These are phyloP conservation scores for Solanum chacoense DNA, from an alignment of 305 asterid genomes.

Conservation along the genomic window DNA sequence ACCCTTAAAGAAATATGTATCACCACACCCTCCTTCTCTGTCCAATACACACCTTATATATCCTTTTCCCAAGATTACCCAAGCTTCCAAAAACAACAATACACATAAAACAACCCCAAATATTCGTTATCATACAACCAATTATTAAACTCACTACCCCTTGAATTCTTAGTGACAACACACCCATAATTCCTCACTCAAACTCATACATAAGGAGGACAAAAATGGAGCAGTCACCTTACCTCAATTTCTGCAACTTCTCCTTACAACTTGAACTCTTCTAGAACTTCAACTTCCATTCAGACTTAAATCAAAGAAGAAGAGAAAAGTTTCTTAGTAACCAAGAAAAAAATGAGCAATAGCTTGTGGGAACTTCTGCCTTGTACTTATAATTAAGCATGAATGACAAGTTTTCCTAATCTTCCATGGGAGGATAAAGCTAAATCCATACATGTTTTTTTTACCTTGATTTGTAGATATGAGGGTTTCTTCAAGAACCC, in stretches of 20 bases:
- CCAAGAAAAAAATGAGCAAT: background rate
- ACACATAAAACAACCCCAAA: background rate
- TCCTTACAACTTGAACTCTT: background rate
- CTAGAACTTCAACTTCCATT: background rate
- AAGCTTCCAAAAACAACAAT: background rate
- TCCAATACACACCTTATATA: background rate
- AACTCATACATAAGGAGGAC: background rate
- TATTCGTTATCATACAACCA: background rate
- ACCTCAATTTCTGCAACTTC: background rate
- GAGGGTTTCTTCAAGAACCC: background rate
- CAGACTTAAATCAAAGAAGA: background rate
- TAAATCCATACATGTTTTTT: background rate
- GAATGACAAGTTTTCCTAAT: background rate
- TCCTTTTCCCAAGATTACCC: background rate
- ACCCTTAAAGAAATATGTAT: background rate
- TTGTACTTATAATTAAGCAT: background rate
- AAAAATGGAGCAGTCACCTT: background rate
- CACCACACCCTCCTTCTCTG: background rate
- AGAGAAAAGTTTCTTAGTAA: background rate
- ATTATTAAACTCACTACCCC: background rate
- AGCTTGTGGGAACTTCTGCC: background rate
- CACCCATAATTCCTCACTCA: background rate
- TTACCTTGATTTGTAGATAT: background rate
- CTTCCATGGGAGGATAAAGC: background rate
- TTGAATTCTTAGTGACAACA: background rate